A percentile compares a stretch with the other conserved stretches of the same genome.
These are phyloP conservation scores for Epipyxis sp. DNA, from an alignment of 108 stramenopile species.

Conservation along the genomic window DNA sequence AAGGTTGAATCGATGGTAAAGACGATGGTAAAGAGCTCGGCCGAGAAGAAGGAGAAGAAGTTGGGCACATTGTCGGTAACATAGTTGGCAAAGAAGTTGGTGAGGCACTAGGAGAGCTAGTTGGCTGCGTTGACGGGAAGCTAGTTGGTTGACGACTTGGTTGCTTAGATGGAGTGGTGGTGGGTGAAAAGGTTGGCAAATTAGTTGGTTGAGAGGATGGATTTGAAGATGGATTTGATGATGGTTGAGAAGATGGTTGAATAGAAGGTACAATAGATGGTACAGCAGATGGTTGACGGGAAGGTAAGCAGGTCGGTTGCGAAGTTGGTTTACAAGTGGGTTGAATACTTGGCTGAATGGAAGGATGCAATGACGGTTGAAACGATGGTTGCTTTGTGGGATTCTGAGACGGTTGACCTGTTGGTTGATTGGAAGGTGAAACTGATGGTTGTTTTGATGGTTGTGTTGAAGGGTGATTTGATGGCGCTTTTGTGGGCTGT, in stretches of 20 bases:
- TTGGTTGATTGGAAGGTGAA: background rate
- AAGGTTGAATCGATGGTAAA: too few species aligned
- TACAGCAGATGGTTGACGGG: background rate
- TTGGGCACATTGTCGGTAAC: too few species aligned
- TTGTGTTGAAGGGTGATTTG: background rate
- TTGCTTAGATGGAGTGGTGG: background rate
- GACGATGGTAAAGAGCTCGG: too few species aligned
- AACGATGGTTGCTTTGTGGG: background rate
- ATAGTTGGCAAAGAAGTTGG: conserved; percentile 12
- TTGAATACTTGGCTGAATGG: background rate
- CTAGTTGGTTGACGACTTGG: conserved; percentile 20
- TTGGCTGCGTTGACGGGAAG: conserved; percentile 9
- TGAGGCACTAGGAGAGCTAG: background rate
- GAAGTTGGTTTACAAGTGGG: conserved; percentile 8
- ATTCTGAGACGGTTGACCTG: background rate
- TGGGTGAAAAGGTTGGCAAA: background rate
- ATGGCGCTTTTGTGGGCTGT: background rate
- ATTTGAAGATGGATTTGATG: background rate
- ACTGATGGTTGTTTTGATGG: background rate
- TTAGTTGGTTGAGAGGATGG: conserved; percentile 3
- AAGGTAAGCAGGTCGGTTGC: background rate
- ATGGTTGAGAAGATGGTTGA: background rate
- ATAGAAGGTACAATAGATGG: conserved; percentile 13
- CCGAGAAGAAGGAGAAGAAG: conserved; percentile 6
- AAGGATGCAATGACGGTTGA: conserved; percentile 1